Evolutionary conservation across 345 rosid species (phyloP).

Genomic region (Euphorbia tirucalli): DNA sequence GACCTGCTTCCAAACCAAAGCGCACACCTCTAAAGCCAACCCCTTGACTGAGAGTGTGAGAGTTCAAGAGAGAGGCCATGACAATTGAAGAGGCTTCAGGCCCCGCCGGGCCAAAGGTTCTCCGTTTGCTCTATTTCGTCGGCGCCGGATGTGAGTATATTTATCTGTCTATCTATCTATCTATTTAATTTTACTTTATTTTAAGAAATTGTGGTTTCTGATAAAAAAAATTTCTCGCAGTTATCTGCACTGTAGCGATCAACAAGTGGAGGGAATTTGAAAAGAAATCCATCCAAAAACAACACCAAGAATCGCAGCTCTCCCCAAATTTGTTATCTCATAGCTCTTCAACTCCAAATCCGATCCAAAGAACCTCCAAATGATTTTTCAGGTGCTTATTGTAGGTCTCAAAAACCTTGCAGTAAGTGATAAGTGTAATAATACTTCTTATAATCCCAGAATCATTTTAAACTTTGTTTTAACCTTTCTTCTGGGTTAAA

Average conservation of each 20-base stretch:
- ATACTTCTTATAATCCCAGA: background rate
- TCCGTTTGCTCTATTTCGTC: constrained; percentile 57
- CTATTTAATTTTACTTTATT: background rate
- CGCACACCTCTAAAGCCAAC: too few relatives aligned
- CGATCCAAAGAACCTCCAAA: constrained; percentile 37
- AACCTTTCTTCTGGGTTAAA: background rate
- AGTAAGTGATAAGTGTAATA: background rate
- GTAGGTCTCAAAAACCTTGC: background rate
- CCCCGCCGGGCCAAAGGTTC: constrained; percentile 60
- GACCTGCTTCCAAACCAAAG: background rate
- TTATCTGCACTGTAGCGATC: constrained; percentile 54
- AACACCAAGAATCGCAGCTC: constrained; percentile 32
- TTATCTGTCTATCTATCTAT: too few relatives aligned
- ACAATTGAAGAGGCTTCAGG: constrained; percentile 52
- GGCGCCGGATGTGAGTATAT: constrained; percentile 68
- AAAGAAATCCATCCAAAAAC: constrained; percentile 44
- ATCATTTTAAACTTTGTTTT: background rate
- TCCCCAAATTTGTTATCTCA: constrained; percentile 23
- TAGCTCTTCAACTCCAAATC: constrained; percentile 23
- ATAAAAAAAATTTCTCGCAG: constrained; percentile 21
- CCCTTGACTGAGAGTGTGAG: background rate
- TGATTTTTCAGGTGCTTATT: constrained; percentile 26
- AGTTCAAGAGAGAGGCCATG: constrained; percentile 18
- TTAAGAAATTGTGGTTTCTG: background rate
- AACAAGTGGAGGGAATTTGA: constrained; percentile 74